These are phyloP conservation scores for Paramecium biaurelia DNA, from an alignment of 73 alveolate species.

Conservation along the genomic window DNA sequence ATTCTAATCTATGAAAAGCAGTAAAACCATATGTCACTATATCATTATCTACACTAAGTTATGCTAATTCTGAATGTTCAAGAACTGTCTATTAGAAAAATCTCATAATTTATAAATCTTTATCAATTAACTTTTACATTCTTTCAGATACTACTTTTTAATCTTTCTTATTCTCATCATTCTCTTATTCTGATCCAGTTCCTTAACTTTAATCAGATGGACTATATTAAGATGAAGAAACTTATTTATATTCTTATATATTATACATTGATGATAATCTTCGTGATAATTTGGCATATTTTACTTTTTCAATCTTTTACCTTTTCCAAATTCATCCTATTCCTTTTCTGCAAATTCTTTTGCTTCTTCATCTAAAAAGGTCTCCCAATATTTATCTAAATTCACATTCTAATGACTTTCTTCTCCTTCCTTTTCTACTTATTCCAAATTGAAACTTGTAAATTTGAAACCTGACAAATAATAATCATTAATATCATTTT, in stretches of 20 bases:
- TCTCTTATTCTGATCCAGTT: constrained; percentile 41
- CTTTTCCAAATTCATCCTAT: constrained; percentile 67
- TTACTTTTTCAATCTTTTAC: constrained; percentile 67
- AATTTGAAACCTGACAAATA: constrained; percentile 75
- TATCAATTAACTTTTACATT: constrained; percentile 28
- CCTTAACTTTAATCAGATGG: constrained; percentile 46
- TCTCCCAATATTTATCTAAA: constrained; percentile 64
- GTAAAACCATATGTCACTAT: constrained; percentile 40
- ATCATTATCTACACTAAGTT: background rate
- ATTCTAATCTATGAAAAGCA: constrained; percentile 57
- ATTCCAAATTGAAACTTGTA: constrained; percentile 61
- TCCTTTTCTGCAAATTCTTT: constrained; percentile 46
- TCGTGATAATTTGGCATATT: constrained; percentile 42
- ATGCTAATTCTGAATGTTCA: constrained; percentile 50
- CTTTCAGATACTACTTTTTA: constrained; percentile 47
- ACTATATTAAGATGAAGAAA: constrained; percentile 31
- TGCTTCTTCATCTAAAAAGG: constrained; percentile 63
- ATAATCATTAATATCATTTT: constrained; percentile 64
- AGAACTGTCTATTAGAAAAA: constrained; percentile 30
- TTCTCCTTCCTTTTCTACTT: constrained; percentile 52
- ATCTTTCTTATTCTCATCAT: constrained; percentile 47
- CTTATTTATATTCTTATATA: no score
- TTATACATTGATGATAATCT: constrained; percentile 44
- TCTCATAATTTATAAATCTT: constrained; percentile 42
- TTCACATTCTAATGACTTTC: constrained; percentile 38